These are phyloP conservation scores for Fusarium continuum DNA, from an alignment of 2,329 filamentous ascomycete species.

Conservation along the genomic window DNA sequence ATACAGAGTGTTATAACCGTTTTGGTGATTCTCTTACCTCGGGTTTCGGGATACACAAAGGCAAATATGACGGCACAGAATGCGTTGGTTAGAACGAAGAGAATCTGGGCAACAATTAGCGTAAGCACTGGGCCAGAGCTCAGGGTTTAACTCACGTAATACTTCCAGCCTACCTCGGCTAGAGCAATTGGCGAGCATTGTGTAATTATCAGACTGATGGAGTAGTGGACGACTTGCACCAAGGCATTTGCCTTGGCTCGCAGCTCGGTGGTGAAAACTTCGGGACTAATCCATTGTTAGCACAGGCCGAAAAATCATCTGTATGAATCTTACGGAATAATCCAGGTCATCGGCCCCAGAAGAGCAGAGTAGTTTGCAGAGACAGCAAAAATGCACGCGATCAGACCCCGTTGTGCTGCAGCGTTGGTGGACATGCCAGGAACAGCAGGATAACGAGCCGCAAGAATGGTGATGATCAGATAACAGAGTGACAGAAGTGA, in stretches of 20 bases:
- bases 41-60: slow-evolving; percentile 51
- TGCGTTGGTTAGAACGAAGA: slow-evolving; percentile 52
- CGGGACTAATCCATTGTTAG: slow-evolving; percentile 40
- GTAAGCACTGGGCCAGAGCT: accelerated
- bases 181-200: slow-evolving; percentile 54
- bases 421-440: slow-evolving; percentile 50
- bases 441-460: slow-evolving; percentile 48
- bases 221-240: slow-evolving; percentile 54
- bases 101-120: slow-evolving; percentile 40
- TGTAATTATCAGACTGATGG: slow-evolving; percentile 52
- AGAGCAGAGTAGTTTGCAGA: slow-evolving; percentile 50
- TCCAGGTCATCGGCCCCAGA: slow-evolving; percentile 54
- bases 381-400: slow-evolving; percentile 51
- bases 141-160: slow-evolving; percentile 44
- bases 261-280: slow-evolving; percentile 53
- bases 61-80: slow-evolving; percentile 50
- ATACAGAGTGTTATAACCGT: accelerated
- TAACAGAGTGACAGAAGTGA: slow-evolving; percentile 50
- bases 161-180: slow-evolving; percentile 53
- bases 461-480: slow-evolving; percentile 52
- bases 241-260: slow-evolving; percentile 54
- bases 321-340: slow-evolving; percentile 49
- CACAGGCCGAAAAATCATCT: accelerated
- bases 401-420: slow-evolving; percentile 51
- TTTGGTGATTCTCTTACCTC: slow-evolving; percentile 37